Conservation (phyloP, 129 eudicot species). For the Helianthus tuberosus region DNA sequence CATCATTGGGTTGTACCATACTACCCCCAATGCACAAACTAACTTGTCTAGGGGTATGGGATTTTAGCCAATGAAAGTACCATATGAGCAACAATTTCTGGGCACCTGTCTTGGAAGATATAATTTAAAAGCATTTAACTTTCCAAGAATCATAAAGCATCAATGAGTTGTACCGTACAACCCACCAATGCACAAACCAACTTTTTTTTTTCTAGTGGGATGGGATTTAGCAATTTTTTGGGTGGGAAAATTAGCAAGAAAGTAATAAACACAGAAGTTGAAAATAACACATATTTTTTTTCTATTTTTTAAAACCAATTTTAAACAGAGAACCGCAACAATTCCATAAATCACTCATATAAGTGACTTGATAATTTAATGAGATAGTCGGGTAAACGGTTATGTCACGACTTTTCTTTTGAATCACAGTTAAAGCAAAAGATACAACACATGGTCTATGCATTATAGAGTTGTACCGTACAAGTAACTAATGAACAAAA, state of each 20-base stretch:
- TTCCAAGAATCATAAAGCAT: not conserved
- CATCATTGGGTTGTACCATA: constrained; percentile 1
- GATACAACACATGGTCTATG: not conserved
- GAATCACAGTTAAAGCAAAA: too few relatives aligned
- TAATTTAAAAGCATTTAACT: not conserved
- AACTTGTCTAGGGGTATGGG: not conserved
- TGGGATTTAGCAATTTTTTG: not conserved
- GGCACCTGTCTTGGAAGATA: constrained; percentile 55
- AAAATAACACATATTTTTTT: too few relatives aligned
- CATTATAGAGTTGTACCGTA: constrained; percentile 4
- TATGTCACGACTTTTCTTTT: too few relatives aligned
- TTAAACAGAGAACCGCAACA: too few relatives aligned
- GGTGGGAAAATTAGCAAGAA: not conserved
- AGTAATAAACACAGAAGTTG: not conserved
- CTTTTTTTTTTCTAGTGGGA: too few relatives aligned
- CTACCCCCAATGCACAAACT: not conserved
- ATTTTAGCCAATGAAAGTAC: constrained; percentile 22
- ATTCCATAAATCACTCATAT: too few relatives aligned
- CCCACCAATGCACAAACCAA: not conserved
- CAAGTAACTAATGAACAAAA: constrained; percentile 3
- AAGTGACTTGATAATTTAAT: too few relatives aligned
- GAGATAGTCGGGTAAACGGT: not conserved
- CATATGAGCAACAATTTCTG: constrained; percentile 89
- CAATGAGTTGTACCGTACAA: constrained; percentile 16
- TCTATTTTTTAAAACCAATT: too few relatives aligned